These are phyloP conservation scores for Debaryomycetaceae sp. DNA, from an alignment of 1,139 yeast genomes.

Conservation along the genomic window DNA sequence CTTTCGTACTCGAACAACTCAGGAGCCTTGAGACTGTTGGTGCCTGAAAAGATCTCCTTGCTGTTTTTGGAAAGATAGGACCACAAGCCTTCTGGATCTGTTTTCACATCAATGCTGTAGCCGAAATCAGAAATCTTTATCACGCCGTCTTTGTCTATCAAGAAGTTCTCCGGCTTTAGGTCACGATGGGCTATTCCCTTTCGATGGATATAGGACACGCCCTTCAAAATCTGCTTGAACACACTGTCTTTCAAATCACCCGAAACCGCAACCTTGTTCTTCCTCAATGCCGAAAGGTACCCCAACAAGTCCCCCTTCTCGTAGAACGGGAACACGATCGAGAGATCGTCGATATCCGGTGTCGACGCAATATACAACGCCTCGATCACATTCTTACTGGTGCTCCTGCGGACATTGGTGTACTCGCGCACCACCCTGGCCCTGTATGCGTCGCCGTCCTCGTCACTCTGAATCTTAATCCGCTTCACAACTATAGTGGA, in stretches of 20 bases:
- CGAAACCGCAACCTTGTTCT: conserved; percentile 24
- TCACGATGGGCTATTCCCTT: conserved; percentile 49
- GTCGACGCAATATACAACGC: conserved; percentile 22
- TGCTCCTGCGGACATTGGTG: conserved; percentile 23
- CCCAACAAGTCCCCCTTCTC: conserved; percentile 47
- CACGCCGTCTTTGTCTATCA: conserved; percentile 43
- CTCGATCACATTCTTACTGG: conserved; percentile 28
- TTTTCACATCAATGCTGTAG: conserved; percentile 36
- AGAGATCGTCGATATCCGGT: conserved; percentile 16
- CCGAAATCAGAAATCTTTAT: conserved; percentile 53
- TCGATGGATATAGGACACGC: conserved; percentile 43
- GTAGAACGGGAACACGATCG: conserved; percentile 41
- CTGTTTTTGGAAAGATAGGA: conserved; percentile 14
- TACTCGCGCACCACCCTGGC: conserved; percentile 27
- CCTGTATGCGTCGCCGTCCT: conserved; percentile 12
- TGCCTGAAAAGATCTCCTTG: conserved; percentile 40
- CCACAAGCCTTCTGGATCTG: conserved; percentile 13
- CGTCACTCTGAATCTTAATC: conserved; percentile 21
- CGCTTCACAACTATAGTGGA: conserved; percentile 28
- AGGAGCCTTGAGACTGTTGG: conserved; percentile 55
- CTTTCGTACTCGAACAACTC: conserved; percentile 38
- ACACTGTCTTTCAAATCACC: conserved; percentile 40
- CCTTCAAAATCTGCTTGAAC: conserved; percentile 46
- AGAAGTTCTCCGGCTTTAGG: conserved; percentile 53
- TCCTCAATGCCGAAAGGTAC: conserved; percentile 35